Evolutionary conservation across 1,284 basidiomycete species (phyloP).

Genomic region (Microbotryum saponariae): DNA sequence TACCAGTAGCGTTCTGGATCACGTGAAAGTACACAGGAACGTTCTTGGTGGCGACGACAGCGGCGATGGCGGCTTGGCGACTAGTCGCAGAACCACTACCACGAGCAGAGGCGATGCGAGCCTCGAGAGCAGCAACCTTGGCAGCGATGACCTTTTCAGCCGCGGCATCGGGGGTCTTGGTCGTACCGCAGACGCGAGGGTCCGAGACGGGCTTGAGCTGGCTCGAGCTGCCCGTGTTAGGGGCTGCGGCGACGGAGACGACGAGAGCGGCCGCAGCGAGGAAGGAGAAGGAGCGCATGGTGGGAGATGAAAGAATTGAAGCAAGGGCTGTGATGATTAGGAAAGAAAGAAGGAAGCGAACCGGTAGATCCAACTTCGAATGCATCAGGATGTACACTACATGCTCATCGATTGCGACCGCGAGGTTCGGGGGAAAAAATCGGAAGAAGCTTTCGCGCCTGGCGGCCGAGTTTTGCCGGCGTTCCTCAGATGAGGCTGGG

Average conservation of each 20-base stretch:
- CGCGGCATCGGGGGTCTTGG: not conserved
- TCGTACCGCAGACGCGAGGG: not conserved
- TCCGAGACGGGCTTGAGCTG: conserved; percentile 1
- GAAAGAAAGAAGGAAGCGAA: too few species aligned
- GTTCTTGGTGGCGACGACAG: not conserved
- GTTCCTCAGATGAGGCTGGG: too few species aligned
- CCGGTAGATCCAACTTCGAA: too few species aligned
- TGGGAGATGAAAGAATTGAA: not conserved
- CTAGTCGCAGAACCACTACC: not conserved
- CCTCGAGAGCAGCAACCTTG: not conserved
- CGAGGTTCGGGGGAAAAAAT: too few species aligned
- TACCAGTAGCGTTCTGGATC: not conserved
- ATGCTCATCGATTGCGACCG: too few species aligned
- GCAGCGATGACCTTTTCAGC: conserved; percentile 1
- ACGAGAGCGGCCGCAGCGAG: not conserved
- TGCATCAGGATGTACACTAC: too few species aligned
- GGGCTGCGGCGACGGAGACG: not conserved
- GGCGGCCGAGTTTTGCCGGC: too few species aligned
- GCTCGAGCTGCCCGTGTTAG: not conserved
- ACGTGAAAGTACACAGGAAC: conserved; percentile 3
- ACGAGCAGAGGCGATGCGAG: conserved; percentile 3
- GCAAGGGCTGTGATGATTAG: too few species aligned
- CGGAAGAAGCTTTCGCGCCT: too few species aligned
- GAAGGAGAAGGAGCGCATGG: not conserved
- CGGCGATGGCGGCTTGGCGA: not conserved